Conservation (phyloP, 768 basidiomycete species). For the Daedaleopsis sinensis region DNA sequence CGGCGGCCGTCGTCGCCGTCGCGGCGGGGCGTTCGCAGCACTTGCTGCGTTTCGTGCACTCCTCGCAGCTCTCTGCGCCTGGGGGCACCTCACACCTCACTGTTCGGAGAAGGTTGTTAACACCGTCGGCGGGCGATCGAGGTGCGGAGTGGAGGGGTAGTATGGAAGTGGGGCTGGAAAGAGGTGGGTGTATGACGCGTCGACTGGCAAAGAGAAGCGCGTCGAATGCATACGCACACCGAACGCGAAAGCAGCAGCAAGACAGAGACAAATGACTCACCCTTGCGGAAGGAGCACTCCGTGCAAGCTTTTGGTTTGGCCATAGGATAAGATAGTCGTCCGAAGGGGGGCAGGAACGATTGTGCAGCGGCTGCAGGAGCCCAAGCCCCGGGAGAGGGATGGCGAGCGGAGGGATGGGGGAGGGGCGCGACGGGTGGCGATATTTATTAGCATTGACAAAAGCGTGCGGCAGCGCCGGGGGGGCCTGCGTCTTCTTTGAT, state of each 20-base stretch:
- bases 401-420: background rate
- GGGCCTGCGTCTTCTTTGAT: background rate
- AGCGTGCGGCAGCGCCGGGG: too few species aligned
- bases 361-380: background rate
- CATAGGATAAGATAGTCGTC: background rate
- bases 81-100: background rate
- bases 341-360: background rate
- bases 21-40: background rate
- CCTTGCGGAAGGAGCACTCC: slow-evolving; percentile 1
- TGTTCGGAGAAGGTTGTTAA: background rate
- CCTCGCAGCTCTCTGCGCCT: background rate
- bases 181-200: too few species aligned
- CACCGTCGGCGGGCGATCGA: too few species aligned
- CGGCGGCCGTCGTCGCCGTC: background rate
- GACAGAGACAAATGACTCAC: background rate
- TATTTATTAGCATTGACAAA: background rate
- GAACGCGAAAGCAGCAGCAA: background rate
- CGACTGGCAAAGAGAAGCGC: too few species aligned
- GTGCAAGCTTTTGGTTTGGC: background rate
- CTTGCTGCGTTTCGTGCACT: background rate
- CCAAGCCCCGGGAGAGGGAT: background rate
- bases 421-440: background rate
- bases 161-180: too few species aligned
- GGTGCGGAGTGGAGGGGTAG: too few species aligned
- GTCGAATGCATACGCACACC: background rate